phyloP scores from a whole-genome alignment of 192 early-diverging fungal species.

The Linnemannia hyalina region DNA sequence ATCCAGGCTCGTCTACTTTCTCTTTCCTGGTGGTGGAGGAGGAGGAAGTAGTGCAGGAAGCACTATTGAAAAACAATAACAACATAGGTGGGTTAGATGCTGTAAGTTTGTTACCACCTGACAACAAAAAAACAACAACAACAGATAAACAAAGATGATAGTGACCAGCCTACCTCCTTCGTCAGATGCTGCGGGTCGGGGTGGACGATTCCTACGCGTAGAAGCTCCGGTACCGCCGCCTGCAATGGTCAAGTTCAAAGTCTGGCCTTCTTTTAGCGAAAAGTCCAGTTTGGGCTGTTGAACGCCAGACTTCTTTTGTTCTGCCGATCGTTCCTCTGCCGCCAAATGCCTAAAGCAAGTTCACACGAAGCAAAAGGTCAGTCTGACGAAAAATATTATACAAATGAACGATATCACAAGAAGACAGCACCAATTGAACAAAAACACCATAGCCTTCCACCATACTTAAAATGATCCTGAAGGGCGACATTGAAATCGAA shows the following conservation, averaged over 20 bases:
- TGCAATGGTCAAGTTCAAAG: constrained; percentile 80
- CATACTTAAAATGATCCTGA: constrained; percentile 83
- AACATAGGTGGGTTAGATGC: not conserved
- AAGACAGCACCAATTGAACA: not conserved
- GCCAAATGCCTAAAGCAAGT: constrained; percentile 58
- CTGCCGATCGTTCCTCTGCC: constrained; percentile 59
- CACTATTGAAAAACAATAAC: not conserved
- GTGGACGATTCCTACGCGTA: constrained; percentile 33
- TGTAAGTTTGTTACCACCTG: not conserved
- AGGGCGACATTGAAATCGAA: constrained; percentile 95
- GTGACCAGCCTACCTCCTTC: constrained; percentile 24
- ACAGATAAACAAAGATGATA: not conserved
- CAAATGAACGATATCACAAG: not conserved
- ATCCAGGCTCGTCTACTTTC: constrained; percentile 9
- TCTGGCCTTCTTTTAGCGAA: constrained; percentile 85
- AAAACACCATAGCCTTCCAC: not conserved
- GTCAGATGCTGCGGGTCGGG: constrained; percentile 23
- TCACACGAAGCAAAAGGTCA: not conserved
- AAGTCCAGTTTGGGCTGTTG: constrained; percentile 77
- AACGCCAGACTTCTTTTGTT: constrained; percentile 46
- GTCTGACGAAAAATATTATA: not conserved
- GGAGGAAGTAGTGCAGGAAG: constrained; percentile 46
- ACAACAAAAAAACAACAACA: not conserved
- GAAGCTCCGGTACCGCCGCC: constrained; percentile 55
- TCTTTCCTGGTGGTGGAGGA: constrained; percentile 49